Evolutionary conservation across 2,329 filamentous ascomycete species (phyloP).

Genomic region (Daldinia sp.): DNA sequence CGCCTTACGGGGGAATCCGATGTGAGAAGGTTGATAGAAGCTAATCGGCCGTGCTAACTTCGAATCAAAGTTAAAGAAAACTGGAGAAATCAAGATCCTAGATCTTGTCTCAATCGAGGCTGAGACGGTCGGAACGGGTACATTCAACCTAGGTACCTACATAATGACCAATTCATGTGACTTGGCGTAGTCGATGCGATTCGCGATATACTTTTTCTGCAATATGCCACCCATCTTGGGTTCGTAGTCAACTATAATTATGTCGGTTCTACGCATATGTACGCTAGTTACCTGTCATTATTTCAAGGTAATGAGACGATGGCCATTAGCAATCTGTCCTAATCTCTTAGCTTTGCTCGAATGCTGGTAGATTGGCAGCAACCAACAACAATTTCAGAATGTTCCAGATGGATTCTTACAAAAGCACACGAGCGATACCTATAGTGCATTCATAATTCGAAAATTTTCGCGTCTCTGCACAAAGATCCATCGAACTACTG

Average conservation of each 20-base stretch:
- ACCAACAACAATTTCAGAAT: neutral
- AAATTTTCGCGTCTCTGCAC: neutral
- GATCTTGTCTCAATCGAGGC: neutral
- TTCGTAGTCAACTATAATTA: neutral
- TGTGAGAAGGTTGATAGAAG: neutral
- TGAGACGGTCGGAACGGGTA: neutral
- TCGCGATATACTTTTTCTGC: conserved; percentile 2
- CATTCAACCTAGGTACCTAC: conserved; percentile 20
- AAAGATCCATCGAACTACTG: conserved; percentile 1
- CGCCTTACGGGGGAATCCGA: neutral
- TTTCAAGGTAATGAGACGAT: neutral
- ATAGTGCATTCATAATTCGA: neutral
- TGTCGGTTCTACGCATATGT: neutral
- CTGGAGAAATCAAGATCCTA: neutral
- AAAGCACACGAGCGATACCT: neutral
- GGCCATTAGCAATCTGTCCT: neutral
- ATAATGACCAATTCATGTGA: conserved; percentile 30
- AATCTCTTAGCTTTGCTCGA: neutral
- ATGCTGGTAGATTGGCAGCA: neutral
- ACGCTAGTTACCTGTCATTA: neutral
- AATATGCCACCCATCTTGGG: neutral
- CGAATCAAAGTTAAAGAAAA: neutral
- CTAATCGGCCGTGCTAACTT: neutral
- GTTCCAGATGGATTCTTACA: neutral
- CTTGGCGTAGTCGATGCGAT: conserved; percentile 14